These are phyloP conservation scores for Ocimum tenuiflorum DNA, from an alignment of 257 asterid species.

Conservation along the genomic window DNA sequence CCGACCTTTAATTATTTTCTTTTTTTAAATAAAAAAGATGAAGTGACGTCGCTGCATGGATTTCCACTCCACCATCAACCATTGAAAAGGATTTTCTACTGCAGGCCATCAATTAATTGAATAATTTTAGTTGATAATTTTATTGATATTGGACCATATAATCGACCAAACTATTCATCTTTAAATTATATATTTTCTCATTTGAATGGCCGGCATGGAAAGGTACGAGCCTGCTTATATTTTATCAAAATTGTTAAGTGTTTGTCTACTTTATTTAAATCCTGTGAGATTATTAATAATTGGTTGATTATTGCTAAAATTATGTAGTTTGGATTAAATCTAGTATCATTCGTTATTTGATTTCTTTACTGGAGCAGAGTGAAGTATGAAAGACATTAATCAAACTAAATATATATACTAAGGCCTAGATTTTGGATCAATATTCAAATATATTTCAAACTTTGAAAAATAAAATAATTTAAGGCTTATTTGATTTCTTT, in stretches of 20 bases:
- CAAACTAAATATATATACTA: no score
- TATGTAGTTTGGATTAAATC: background rate
- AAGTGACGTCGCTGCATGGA: conserved; percentile 17
- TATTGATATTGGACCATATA: conserved; percentile 1
- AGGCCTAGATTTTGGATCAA: no score
- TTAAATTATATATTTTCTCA: background rate
- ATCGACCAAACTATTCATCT: background rate
- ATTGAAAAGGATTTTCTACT: conserved; percentile 6
- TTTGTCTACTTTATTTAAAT: background rate
- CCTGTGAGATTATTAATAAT: background rate
- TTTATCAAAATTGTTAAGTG: background rate
- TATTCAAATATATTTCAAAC: no score
- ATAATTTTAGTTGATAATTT: no score
- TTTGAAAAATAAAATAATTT: no score
- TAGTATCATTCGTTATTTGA: background rate
- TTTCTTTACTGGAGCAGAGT: background rate
- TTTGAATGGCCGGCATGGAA: background rate
- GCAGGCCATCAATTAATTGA: background rate
- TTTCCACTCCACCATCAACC: conserved; percentile 12
- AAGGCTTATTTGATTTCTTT: no score
- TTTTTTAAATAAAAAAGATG: background rate
- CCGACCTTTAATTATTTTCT: conserved; percentile 6
- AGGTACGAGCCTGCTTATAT: background rate
- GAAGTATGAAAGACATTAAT: background rate
- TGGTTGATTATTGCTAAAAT: background rate